Base-by-base conservation (phyloP, 225 moss, liverwort and hornwort genomes). In the Thuidium tamariscinum region DNA sequence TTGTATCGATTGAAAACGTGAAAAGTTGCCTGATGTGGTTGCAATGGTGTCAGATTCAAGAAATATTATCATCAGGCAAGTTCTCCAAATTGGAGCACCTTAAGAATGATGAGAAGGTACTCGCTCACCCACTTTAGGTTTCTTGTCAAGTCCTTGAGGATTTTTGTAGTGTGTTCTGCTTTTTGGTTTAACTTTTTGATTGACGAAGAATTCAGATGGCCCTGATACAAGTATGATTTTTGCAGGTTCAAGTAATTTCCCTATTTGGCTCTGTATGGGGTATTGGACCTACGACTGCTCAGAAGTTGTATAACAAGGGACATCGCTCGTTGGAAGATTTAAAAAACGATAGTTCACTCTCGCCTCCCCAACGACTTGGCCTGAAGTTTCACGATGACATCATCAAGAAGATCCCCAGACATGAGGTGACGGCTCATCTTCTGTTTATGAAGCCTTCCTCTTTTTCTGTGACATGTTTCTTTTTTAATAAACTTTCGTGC, bases 211-310 rank as follows among this genome's bases (percentile, higher is more conserved):
- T 79, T 57, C 77, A 59, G 77, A 49, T 82, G 29, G 13, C 6
- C 49, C 21, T 73, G 59, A 83, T 23, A 61, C 52, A 77, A 72
- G 71, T 41, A 56, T 42, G 19, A n/a, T 79, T 32, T n/a, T 82
- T 60, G 86, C 90, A 99, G 98, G 93, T 97, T 63, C 71, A 87
- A 27, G 88, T 92, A 36, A 88, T 93, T 74, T 89, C 88, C 69
- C 85, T 89, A 36, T 91, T 99, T 89, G 93, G 92, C n/a, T 88
- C 95, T 68, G 96, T 99, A 51, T 97, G 96, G 96, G 99, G 99
- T 48, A 97, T 99, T 83, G 99, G 99, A 46, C 97, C 96, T 39
- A 85, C 78, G 51, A 95, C 92, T 83, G 99, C 99, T 46, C 92
- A 84, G 76, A 95, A 93, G 83, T 88, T 99, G 36, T 99, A 99